These are phyloP conservation scores for Escovopsis sp. DNA, from an alignment of 2,329 filamentous ascomycete species.

Conservation along the genomic window DNA sequence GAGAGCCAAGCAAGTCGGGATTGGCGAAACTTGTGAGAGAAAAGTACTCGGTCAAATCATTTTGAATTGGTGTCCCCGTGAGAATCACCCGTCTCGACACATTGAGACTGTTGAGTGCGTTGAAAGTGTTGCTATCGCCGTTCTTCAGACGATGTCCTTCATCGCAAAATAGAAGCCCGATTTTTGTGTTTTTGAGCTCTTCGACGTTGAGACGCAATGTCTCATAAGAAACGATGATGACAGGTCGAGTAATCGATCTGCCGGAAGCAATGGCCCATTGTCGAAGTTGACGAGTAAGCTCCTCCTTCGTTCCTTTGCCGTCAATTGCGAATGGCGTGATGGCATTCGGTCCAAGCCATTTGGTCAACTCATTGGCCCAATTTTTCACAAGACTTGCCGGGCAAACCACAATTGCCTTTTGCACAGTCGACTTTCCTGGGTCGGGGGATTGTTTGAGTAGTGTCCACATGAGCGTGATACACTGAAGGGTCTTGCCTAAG, in stretches of 20 bases:
- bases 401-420: conserved; percentile 94
- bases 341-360: conserved; percentile 89
- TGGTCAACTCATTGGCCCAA: conserved; percentile 92
- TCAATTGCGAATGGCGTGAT: conserved; percentile 91
- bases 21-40: conserved; percentile 93
- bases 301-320: conserved; percentile 89
- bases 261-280: conserved; percentile 92
- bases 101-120: conserved; percentile 75
- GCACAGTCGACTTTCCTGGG: conserved; percentile 83
- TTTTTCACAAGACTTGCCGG: conserved; percentile 93
- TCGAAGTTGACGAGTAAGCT: conserved; percentile 74
- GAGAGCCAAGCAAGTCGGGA: conserved; percentile 75
- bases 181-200: conserved; percentile 76
- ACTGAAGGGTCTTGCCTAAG: conserved; percentile 91
- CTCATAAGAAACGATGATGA: conserved; percentile 96
- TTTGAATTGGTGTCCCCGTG: conserved; percentile 94
- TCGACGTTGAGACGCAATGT: conserved; percentile 84
- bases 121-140: conserved; percentile 90
- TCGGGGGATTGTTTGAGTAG: conserved; percentile 89
- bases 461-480: conserved; percentile 94
- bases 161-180: conserved; percentile 86
- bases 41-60: conserved; percentile 97
- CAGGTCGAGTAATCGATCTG: conserved; percentile 76
- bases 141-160: conserved; percentile 96
- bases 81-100: conserved; percentile 86